A percentile compares a stretch with the other conserved stretches of the same genome.
Evolutionary conservation across 768 basidiomycete species (phyloP).

Genomic region (Rhodotorula kratochvilovae): DNA sequence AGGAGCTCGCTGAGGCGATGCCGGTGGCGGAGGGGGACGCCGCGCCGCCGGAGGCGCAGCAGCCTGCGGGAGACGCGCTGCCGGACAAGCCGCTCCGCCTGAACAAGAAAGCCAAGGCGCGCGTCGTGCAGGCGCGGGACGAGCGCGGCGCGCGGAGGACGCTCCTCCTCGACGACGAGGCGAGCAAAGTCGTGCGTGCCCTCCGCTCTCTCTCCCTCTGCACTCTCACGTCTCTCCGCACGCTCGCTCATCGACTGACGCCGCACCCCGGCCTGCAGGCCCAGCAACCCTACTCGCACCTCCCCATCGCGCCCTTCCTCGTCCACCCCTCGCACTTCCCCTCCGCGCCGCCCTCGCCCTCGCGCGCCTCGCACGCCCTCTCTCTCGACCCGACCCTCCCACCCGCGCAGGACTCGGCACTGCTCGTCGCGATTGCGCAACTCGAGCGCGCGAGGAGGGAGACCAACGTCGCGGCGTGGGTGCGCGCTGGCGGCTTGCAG

Average conservation of each 20-base stretch:
- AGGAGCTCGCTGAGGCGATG: too few relatives aligned
- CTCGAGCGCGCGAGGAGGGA: background rate
- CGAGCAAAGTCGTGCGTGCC: conserved; percentile 22
- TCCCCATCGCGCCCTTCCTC: conserved; percentile 28
- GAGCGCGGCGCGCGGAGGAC: conserved; percentile 11
- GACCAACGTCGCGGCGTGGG: conserved; percentile 6
- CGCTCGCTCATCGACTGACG: background rate
- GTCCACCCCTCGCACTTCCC: background rate
- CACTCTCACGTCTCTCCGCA: background rate
- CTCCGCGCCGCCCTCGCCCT: background rate
- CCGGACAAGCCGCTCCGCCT: background rate
- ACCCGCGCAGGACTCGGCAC: background rate
- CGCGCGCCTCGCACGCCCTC: background rate
- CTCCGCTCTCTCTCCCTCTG: background rate
- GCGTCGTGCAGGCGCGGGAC: background rate
- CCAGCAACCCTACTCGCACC: conserved; percentile 23
- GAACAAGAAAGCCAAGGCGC: background rate
- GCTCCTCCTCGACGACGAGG: conserved; percentile 32
- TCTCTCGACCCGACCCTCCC: background rate
- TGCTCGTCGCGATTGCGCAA: conserved; percentile 7
- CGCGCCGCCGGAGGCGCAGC: too few relatives aligned
- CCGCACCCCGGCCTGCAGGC: background rate
- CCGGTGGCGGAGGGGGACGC: background rate
- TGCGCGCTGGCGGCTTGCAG: background rate
- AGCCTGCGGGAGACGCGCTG: background rate